Evolutionary conservation across 805 yeast genomes (phyloP), one percentile per base, ranked within the genome.

Genomic region (Metschnikowia dekortorum): DNA sequence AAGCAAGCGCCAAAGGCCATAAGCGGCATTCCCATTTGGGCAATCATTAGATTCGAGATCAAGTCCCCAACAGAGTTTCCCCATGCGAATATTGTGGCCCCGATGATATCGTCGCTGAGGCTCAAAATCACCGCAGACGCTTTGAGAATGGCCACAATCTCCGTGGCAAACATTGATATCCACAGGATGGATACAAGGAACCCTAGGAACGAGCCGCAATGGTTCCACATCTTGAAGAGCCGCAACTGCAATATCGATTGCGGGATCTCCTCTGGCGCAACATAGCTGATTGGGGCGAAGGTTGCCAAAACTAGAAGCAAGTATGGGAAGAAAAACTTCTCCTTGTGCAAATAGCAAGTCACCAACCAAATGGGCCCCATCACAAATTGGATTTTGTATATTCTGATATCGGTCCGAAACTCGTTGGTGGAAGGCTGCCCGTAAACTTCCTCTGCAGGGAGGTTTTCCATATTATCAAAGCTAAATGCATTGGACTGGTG

Each of bases 1-100:
- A 91, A 86, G 61, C 98, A 91, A 0, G 97, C 97, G 30, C 94
- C 87, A n/a, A 94, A 73, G 0, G 97, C 97, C 87, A 92, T 87
- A 42, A 86, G 76, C 0, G 96, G 88, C 69, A 81, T 83, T 0
- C 96, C 96, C 76, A 88, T 79, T 50, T 73, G 73, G 0, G 96
- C 90, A 28, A 92, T 80, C 0, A 95, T 85, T 34, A 85, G 65
- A 58, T 92, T 89, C 0, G 97, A 85, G 1, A 91, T 83, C 43
- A 91, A 70, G 62, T 92, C 99, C 6, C 98, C 97, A 6, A 87
- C 70, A 1, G 97, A 91, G 65, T 92, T 94, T 4, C 99, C 98
- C 51, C 92, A 69, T 0, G 98, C 96, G 65, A 92, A 87, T 0
- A 92, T 75, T 0, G 98, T 92, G 9, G 90, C 69, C 0, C 99